These are phyloP conservation scores for Galium porrigens DNA, from an alignment of 305 asterid genomes.

Conservation along the genomic window DNA sequence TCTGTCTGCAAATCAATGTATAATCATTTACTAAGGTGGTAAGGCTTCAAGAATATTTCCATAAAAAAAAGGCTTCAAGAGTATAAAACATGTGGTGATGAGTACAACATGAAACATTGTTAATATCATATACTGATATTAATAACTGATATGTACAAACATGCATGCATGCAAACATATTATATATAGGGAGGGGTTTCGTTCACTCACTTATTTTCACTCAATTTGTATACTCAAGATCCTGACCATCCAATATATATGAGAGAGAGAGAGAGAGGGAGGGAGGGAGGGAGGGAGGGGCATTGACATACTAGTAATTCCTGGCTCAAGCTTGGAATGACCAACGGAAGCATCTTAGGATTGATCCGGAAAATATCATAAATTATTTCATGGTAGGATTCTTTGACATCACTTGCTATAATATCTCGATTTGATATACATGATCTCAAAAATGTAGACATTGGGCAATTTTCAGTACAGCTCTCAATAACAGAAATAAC, in stretches of 20 bases:
- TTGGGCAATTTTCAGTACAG: conserved; percentile 32
- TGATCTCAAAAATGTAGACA: conserved; percentile 51
- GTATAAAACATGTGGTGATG: conserved; percentile 3
- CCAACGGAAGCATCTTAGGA: conserved; percentile 61
- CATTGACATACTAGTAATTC: conserved; percentile 63
- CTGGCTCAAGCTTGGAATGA: conserved; percentile 55
- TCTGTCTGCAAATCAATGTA: conserved; percentile 55
- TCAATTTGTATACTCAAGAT: too few relatives aligned
- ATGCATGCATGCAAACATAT: too few relatives aligned
- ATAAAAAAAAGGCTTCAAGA: background rate
- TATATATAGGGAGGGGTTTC: too few relatives aligned
- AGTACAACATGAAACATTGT: background rate
- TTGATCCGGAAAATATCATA: conserved; percentile 47
- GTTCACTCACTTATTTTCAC: too few relatives aligned
- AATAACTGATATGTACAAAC: background rate
- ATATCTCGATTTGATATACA: conserved; percentile 61
- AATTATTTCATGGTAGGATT: conserved; percentile 64
- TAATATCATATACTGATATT: background rate
- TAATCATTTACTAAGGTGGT: conserved; percentile 10
- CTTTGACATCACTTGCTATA: conserved; percentile 52
- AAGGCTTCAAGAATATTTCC: background rate
- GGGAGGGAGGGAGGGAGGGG: too few relatives aligned
- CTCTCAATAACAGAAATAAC: conserved; percentile 53
- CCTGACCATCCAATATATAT: too few relatives aligned
- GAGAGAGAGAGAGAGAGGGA: background rate